phyloP scores from a whole-genome alignment of 495 filamentous ascomycete genomes.

The Delitschia confertaspora region DNA sequence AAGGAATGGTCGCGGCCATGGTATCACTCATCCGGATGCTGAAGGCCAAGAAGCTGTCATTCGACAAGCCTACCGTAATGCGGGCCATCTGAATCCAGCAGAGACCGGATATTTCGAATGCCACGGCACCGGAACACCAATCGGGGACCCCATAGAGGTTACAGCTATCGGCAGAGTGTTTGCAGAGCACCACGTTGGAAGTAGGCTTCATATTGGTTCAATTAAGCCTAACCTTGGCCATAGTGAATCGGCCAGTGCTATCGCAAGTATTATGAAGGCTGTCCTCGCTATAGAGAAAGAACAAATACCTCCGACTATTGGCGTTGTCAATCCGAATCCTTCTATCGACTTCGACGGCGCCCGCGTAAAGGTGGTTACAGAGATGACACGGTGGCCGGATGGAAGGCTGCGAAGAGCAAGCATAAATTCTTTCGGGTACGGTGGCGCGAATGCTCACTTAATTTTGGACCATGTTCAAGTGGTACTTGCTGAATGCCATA shows the following conservation, averaged over 20 bases:
- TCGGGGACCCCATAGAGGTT: conserved; percentile 39
- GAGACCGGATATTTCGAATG: conserved; percentile 34
- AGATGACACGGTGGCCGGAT: conserved; percentile 17
- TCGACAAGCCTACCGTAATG: conserved; percentile 20
- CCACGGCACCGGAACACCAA: conserved; percentile 38
- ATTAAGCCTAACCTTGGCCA: conserved; percentile 37
- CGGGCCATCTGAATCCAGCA: conserved; percentile 27
- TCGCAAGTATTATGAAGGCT: conserved; percentile 31
- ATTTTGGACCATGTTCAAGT: conserved; percentile 14
- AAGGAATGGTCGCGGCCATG: conserved; percentile 15
- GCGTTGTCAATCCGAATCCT: conserved; percentile 16
- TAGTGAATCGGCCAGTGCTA: conserved; percentile 28
- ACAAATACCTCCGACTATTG: conserved; percentile 21
- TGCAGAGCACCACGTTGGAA: conserved; percentile 34
- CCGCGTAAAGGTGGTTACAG: conserved; percentile 4
- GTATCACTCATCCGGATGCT: conserved; percentile 12
- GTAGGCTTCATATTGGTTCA: conserved; percentile 31
- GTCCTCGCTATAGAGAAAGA: conserved; percentile 26
- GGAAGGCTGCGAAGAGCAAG: conserved; percentile 1
- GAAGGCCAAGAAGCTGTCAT: conserved; percentile 28
- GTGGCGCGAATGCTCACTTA: conserved; percentile 17
- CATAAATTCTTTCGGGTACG: conserved; percentile 20
- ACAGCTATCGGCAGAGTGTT: conserved; percentile 28
- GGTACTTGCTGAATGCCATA: background rate
- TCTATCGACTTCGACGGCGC: conserved; percentile 12